Evolutionary conservation across 2,329 filamentous ascomycete species (phyloP), one percentile per base, ranked within the genome.

Genomic region (Gremmenia infestans): DNA sequence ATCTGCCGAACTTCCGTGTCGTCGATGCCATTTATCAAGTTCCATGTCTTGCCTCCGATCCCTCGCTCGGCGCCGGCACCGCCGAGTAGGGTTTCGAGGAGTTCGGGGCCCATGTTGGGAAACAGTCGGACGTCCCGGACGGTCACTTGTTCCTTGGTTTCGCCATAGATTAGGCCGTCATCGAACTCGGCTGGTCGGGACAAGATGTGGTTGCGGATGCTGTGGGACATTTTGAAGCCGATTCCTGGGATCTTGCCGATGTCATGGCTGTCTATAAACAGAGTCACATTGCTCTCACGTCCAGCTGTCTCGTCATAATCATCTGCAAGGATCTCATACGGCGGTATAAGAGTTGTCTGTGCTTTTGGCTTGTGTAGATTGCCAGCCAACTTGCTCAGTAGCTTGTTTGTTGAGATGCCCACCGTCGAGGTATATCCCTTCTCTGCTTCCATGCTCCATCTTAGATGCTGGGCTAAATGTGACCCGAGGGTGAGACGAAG

Each of bases 351-450:
- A 0, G 89, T 91, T 0, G 93, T 97, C 71, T 97, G 94, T 58
- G 83, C 87, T 56, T 86, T 86, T 1, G 93, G 93, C 73, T 97
- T 97, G 70, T 97, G 84, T 56, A 87, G 76, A 69, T 84, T 88
- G 12, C 93, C 93, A 9, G 85, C 89, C 14, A 97, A 79, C 71
- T 97, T 97, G 56, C 89, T 85, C 11, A 96, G 77, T 5, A 93
- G 72, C 71, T 97, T 97, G 67, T 87, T 93, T 0, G 90, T 95
- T 2, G 91, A 87, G 22, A 97, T 84, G 4, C 93, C 93, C 43
- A 89, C 91, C 1, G 92, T 93, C 28, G 88, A 88, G 0, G 91
- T 96, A 72, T 93, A 96, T 1, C 91, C 90, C 66, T 85, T 87
- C 47, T 90, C 78, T 47, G 85, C 76, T 66, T 95, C 88, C 11